Evolutionary conservation across 2,329 filamentous ascomycete genomes (phyloP).

Genomic region (Coleophoma cylindrospora): DNA sequence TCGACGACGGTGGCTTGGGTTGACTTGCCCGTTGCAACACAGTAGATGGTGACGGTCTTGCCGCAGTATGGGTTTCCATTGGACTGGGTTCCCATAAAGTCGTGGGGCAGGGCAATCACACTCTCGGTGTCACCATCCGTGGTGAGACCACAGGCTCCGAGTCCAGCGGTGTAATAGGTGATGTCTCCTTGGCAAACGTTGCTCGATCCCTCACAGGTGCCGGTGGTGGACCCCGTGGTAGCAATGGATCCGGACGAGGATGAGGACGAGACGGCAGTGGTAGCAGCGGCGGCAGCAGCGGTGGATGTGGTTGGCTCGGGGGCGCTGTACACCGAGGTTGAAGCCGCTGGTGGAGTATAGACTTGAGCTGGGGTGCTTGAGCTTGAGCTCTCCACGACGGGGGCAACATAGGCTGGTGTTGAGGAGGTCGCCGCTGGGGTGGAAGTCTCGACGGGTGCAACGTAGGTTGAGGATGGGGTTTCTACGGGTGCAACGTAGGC

Average conservation of each 20-base stretch:
- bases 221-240: constrained; percentile 14
- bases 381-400: constrained; percentile 10
- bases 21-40: constrained; percentile 54
- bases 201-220: constrained; percentile 15
- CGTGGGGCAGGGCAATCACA: constrained; percentile 64
- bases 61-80: constrained; percentile 70
- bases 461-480: constrained; percentile 21
- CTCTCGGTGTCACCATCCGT: constrained; percentile 50
- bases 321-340: constrained; percentile 11
- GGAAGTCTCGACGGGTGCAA: constrained; percentile 14
- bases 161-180: constrained; percentile 68
- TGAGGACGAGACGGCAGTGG: constrained; percentile 8
- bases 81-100: constrained; percentile 57
- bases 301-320: constrained; percentile 10
- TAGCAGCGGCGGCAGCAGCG: constrained; percentile 4
- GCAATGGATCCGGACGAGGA: constrained; percentile 7
- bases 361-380: constrained; percentile 5
- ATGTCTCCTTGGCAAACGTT: constrained; percentile 51
- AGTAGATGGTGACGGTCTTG: constrained; percentile 62
- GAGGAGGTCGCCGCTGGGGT: constrained; percentile 7
- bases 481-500: constrained; percentile 17
- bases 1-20: constrained; percentile 59
- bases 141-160: constrained; percentile 63
- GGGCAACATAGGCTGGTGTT: constrained; percentile 20
- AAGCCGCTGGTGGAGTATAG: constrained; percentile 6